These are phyloP conservation scores for Clavispora santaluciae DNA, from an alignment of 805 yeast genomes.

Conservation along the genomic window DNA sequence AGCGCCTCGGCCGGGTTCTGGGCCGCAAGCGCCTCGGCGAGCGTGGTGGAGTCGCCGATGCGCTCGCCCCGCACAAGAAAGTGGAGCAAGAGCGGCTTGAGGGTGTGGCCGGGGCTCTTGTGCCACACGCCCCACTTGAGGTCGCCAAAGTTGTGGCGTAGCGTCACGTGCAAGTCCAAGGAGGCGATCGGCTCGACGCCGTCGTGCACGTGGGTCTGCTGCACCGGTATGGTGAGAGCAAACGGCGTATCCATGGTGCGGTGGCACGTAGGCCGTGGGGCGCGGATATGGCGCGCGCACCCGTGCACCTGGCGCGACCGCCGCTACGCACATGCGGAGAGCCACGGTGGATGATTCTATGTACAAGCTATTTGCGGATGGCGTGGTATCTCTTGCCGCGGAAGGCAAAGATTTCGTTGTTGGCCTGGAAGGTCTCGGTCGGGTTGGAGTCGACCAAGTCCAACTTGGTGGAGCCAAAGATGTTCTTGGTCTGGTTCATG, in stretches of 20 bases:
- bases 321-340: no score
- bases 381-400: slow-evolving; percentile 98
- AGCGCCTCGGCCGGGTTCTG: slow-evolving; percentile 10
- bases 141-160: slow-evolving; percentile 21
- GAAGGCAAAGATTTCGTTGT: slow-evolving; percentile 83
- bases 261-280: slow-evolving; percentile 5
- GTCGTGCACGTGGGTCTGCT: slow-evolving; percentile 2
- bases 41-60: slow-evolving; percentile 8
- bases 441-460: slow-evolving; percentile 91
- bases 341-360: neutral
- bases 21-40: slow-evolving; percentile 12
- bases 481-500: slow-evolving; percentile 66
- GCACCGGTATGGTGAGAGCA: slow-evolving; percentile 2
- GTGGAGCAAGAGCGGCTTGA: slow-evolving; percentile 24
- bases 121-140: slow-evolving; percentile 27
- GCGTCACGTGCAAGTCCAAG: slow-evolving; percentile 16
- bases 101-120: slow-evolving; percentile 16
- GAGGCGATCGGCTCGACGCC: neutral
- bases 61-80: slow-evolving; percentile 10
- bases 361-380: slow-evolving; percentile 27
- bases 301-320: no score
- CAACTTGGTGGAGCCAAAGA: slow-evolving; percentile 86
- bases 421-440: slow-evolving; percentile 88
- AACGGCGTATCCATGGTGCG: slow-evolving; percentile 10
- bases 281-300: neutral